Evolutionary conservation across 2,329 filamentous ascomycete species (phyloP), one percentile per base, ranked within the genome.

Genomic region (Claviceps monticola): DNA sequence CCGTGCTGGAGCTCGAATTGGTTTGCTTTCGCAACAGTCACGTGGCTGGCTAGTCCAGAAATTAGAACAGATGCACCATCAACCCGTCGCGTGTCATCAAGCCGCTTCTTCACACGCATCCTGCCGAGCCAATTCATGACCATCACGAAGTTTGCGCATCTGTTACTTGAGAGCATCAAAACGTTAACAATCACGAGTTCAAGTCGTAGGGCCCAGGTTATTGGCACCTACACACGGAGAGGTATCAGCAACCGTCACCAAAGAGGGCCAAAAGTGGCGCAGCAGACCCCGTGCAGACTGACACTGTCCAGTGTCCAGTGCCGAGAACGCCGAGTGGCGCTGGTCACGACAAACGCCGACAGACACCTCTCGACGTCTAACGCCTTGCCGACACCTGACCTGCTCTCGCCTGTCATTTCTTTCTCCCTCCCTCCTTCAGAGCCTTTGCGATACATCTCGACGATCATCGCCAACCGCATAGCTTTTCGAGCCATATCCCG

Each of bases 251-350:
- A 16, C 13, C 21, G 13, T 11, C 38, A 21, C 26, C 6, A 13
- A 57, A 61, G 43, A 23, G 43, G 11, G 8, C 2, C 61, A 59
- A 64, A 66, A 61, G 63, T 66, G 65, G 65, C 65, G 64, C 65
- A 67, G 65, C 57, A 34, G 39, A 42, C 17, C n/a, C 39, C 39
- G 17, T 0, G 39, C 17, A 43, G 56, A 34, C 37, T 17, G 37
- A 48, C 46, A 16, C 11, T 19, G 19, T 19, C 19, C 19, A 19
- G 19, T 19, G 19, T 21, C 21, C 21, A 21, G 21, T 57, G 39
- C 43, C 54, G 46, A 21, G 37, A 37, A 34, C 29, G 29, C 26
- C 26, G 26, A 29, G 26, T 29, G 26, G 26, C 26, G 26, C 56
- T 48, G 53, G 45, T 48, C 46, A 38, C 34, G 26, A 29, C 26